phyloP scores from a whole-genome alignment of 129 eudicot genomes.

The Pulicaria dysenterica region DNA sequence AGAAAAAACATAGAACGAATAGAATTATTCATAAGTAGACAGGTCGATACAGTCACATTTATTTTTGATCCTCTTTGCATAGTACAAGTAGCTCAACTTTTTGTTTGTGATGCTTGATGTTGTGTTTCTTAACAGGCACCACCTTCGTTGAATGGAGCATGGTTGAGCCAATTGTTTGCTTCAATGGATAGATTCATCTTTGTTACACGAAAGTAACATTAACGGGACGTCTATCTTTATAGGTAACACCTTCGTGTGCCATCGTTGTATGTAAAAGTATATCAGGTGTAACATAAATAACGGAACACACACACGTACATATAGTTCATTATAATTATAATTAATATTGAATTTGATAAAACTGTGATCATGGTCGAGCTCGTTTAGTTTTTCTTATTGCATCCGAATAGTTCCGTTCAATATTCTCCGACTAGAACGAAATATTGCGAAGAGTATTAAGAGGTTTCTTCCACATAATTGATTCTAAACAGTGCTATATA shows the following conservation, averaged over 20 bases:
- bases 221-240: background rate
- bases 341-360: background rate
- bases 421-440: too few relatives aligned
- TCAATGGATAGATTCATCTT: constrained; percentile 6
- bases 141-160: constrained; percentile 61
- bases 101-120: constrained; percentile 9
- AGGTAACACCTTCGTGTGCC: constrained; percentile 17
- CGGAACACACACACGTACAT: constrained; percentile 12
- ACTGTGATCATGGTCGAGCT: too few relatives aligned
- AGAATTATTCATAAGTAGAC: background rate
- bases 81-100: constrained; percentile 14
- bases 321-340: background rate
- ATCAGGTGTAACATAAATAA: constrained; percentile 29
- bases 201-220: constrained; percentile 1
- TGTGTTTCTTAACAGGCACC: constrained; percentile 63
- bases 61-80: background rate
- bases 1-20: background rate
- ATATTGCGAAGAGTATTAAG: too few relatives aligned
- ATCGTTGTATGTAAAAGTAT: constrained; percentile 18
- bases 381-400: too few relatives aligned
- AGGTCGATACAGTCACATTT: background rate
- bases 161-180: constrained; percentile 4
- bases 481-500: too few relatives aligned
- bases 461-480: too few relatives aligned
- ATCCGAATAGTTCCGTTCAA: too few relatives aligned